Base-by-base conservation (phyloP, 1,139 yeast species). In the Scheffersomyces parashehatae region DNA sequence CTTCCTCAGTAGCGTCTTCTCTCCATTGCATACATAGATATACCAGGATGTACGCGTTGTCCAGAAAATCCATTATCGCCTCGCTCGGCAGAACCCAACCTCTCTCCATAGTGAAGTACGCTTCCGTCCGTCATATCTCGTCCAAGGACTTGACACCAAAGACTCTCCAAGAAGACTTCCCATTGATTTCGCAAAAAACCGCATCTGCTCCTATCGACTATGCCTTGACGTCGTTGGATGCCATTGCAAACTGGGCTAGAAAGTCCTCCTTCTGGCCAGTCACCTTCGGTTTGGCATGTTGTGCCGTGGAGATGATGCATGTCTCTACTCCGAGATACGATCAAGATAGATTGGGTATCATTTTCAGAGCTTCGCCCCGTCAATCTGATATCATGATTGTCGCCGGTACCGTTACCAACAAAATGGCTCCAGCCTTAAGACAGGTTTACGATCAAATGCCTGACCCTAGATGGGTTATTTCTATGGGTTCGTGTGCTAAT, bases 271-370 rank as follows among this genome's bases (percentile, higher is more conserved):
- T 88, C 67, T 88, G 96, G 96, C 96, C 96, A 11, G 95, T 88
- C 42, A 88, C 96, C 39, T 88, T 88, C 67, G 96, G 96, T 35
- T 75, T 88, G 60, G 96, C 96, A 7, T 88, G 96, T 70, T 88
- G 96, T 73, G 95, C 96, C 49, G 95, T 88, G 38, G 96, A 88
- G 70, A 88, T 88, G 96, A 88, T 88, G 96, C 96, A 88, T 68
- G 88, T 85, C 37, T 88, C 96, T 28, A 83, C 95, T 47, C 95
- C 96, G 50, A 78, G 96, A 65, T 88, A 88, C 70, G 96, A 88
- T 72, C 96, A 88, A 72, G 96, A 88, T 74, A 82, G 96, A 65
- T 76, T 88, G 64, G 96, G 96, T 59, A 88, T 88, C 64, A 88
- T 88, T 79, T 88, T 88, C 81, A 84, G 96, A 75, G 96, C 95